Evolutionary conservation across 2,329 filamentous ascomycete genomes (phyloP).

Genomic region (Stachybotrys elegans): DNA sequence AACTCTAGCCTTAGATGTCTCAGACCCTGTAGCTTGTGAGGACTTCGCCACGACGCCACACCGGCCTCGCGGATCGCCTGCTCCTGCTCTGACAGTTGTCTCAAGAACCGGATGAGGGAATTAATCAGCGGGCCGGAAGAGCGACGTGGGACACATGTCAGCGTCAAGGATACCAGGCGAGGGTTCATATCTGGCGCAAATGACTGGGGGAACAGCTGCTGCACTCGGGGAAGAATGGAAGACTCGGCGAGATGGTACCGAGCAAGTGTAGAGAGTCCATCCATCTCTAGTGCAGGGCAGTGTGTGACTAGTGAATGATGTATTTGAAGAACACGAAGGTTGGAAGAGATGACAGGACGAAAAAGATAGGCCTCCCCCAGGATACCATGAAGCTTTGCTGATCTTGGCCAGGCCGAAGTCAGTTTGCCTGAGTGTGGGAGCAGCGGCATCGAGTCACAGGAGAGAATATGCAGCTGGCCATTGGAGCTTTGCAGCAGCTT

Average conservation of each 20-base stretch:
- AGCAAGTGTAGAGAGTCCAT: slow-evolving; percentile 28
- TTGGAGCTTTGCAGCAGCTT: slow-evolving; percentile 35
- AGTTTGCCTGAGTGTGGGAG: slow-evolving; percentile 16
- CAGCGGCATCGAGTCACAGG: slow-evolving; percentile 38
- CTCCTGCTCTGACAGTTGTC: slow-evolving; percentile 44
- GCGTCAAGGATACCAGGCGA: slow-evolving; percentile 44
- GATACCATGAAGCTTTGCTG: slow-evolving; percentile 34
- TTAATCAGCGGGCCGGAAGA: slow-evolving; percentile 45
- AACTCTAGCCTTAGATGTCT: slow-evolving; percentile 51
- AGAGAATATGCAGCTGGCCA: slow-evolving; percentile 47
- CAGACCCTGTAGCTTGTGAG: slow-evolving; percentile 44
- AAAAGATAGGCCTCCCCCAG: slow-evolving; percentile 42
- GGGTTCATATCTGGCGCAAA: slow-evolving; percentile 54
- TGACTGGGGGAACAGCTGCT: slow-evolving; percentile 39
- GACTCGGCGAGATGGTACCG: slow-evolving; percentile 40
- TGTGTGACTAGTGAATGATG: slow-evolving; percentile 58
- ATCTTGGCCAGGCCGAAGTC: slow-evolving; percentile 19
- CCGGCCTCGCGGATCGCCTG: slow-evolving; percentile 30
- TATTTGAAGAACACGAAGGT: slow-evolving; percentile 46
- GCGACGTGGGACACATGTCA: slow-evolving; percentile 49
- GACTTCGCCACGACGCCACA: slow-evolving; percentile 27
- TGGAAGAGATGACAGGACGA: slow-evolving; percentile 47
- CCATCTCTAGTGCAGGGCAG: slow-evolving; percentile 38
- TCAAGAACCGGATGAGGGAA: slow-evolving; percentile 43
- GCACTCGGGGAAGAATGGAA: slow-evolving; percentile 33